Base-by-base conservation (phyloP, 768 basidiomycete species). In the Cubamyces sp. region DNA sequence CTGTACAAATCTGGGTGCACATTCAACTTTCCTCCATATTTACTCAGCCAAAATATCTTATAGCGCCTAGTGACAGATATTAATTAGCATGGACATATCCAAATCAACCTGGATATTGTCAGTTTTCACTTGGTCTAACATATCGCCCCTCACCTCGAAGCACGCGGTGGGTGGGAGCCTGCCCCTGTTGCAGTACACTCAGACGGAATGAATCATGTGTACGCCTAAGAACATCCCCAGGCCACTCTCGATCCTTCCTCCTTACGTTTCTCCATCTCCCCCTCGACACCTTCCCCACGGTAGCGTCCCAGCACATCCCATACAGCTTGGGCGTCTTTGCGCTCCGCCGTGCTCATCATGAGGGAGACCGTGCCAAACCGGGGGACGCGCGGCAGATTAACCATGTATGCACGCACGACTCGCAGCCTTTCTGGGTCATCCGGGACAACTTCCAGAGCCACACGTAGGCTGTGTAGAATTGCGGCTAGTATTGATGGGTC, bases 351-450 rank as follows among this genome's bases (percentile, higher is more conserved):
- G 57, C 81, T 87, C 72, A 92, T 76, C 72, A 93, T 87, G 61
- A 89, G 60, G 49, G 83, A 73, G 0, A 92, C 78, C 0, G 87
- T 89, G 47, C 74, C 75, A 65, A 92, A 90, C 19, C 91, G 82
- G 28, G 82, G 79, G 9, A 91, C 84, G 7, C 72, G 74, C 11
- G 78, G 68, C 21, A 92, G 76, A n/a, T 75, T 75, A 16, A 77
- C 71, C 74, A 91, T 74, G 68, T 87, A 90, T 40, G 75, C 75
- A 37, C 72, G 71, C 0, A 84, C 74, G 6, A 67, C 57, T 5
- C 34, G 64, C 40, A 65, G 65, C 3, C 64, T 67, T 25, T 61
- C 61, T 65, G 50, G 49, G 49, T 71, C 48, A 25, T 61, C 45
- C n/a, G 64, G 46, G 2, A 59, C 60, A 3, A 43, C 63, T 46